Conservation (phyloP, 2,329 filamentous ascomycete genomes). For the Coleophoma crateriformis region DNA sequence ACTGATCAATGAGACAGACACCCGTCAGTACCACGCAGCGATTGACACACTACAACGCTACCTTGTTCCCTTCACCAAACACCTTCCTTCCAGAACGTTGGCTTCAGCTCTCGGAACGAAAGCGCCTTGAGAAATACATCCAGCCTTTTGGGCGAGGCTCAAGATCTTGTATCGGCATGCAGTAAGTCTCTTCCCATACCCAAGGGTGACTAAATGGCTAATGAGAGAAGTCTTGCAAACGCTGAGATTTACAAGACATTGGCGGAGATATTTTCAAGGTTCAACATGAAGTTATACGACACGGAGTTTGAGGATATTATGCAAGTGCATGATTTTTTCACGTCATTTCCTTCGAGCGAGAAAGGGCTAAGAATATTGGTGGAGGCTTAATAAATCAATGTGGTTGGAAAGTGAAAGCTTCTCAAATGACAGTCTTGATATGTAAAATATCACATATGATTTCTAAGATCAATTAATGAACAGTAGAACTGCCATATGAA, state of each 20-base stretch:
- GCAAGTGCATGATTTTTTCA: conserved; percentile 11
- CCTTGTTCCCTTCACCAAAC: conserved; percentile 9
- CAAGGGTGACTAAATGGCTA: not conserved
- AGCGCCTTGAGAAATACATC: conserved; percentile 9
- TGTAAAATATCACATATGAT: too few relatives aligned
- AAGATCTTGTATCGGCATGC: conserved; percentile 8
- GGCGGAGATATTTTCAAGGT: conserved; percentile 5
- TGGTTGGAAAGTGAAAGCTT: too few relatives aligned
- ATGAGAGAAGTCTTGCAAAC: conserved; percentile 8
- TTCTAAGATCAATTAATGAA: too few relatives aligned
- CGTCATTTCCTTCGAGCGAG: conserved; percentile 4
- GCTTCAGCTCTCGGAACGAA: conserved; percentile 5
- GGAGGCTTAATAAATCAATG: not conserved
- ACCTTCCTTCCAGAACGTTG: conserved; percentile 11
- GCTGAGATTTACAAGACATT: conserved; percentile 9
- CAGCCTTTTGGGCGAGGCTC: conserved; percentile 8
- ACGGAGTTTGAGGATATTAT: conserved; percentile 7
- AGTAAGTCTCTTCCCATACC: conserved; percentile 2
- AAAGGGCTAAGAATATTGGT: conserved; percentile 5
- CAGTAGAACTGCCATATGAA: too few relatives aligned
- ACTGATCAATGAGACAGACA: conserved; percentile 4
- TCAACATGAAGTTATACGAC: conserved; percentile 7
- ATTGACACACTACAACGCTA: conserved; percentile 10
- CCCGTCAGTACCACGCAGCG: conserved; percentile 11
- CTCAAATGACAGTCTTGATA: too few relatives aligned